Base-by-base conservation (phyloP, 768 basidiomycete genomes). In the Megacollybia marginata region DNA sequence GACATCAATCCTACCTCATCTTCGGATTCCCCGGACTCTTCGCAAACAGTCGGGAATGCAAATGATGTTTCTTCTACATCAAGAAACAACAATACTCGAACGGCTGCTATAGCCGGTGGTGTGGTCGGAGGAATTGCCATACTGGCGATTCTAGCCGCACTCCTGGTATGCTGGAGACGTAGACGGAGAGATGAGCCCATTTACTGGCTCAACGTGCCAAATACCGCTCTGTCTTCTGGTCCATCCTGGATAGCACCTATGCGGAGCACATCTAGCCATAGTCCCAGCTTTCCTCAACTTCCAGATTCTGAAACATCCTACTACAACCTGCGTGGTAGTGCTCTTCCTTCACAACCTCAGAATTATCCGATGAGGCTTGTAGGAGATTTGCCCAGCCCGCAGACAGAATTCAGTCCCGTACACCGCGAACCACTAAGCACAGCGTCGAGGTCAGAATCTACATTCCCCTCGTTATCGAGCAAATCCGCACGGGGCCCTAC, bases 71-170 rank as follows among this genome's bases (percentile, higher is more conserved):
- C 52, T 15, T 16, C 44, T 33, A 48, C 48, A 42, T 50, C 44
- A n/a, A n/a, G n/a, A n/a, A n/a, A n/a, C n/a, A n/a, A n/a, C n/a
- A 44, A 33, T 49, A 63, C 65, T 0, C 23, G 4, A 3, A 6
- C 6, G 6, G 76, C 73, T 2, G 68, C 71, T 18, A 73, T 80
- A 23, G 69, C 69, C 8, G 79, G 78, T 32, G 76, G 75, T n/a
- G 66, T 67, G 15, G 62, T 75, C 19, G 75, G 66, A 4, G 75
- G 64, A 8, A 42, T 77, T 4, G 52, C 72, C 2, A 59, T 65
- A 8, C 48, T 72, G 11, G 63, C 54, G 2, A 59, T 67, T 23
- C 20, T 69, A 11, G 62, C 47, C 9, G 67, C 52, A 7, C 46
- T 57, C 15, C n/a, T 59, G 11, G 48, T 54, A 15, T 40, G 38